These are phyloP conservation scores for Candida frijolesensis DNA, from an alignment of 1,139 yeast species.

Conservation along the genomic window DNA sequence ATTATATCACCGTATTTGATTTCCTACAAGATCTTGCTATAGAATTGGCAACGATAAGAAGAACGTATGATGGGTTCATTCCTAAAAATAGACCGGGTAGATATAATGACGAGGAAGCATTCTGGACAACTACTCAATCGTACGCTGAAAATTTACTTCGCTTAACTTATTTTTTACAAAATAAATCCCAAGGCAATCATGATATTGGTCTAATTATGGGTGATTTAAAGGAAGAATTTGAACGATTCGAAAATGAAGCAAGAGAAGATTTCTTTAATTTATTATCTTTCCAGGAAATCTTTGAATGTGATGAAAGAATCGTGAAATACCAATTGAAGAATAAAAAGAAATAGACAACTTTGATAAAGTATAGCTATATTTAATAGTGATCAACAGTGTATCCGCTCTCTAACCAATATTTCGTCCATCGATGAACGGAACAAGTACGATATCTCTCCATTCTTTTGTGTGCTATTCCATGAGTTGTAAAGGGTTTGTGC, in stretches of 20 bases:
- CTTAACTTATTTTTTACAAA: background rate
- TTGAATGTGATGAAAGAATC: slow-evolving; percentile 3
- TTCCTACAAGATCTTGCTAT: background rate
- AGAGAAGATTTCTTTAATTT: slow-evolving; percentile 6
- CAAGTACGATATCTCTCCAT: too few species aligned
- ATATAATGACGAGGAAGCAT: slow-evolving; percentile 6
- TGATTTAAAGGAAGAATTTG: slow-evolving; percentile 4
- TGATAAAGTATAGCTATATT: background rate
- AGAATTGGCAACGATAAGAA: background rate
- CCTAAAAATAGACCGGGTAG: slow-evolving; percentile 5
- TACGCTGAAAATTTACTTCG: slow-evolving; percentile 3
- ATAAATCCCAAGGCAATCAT: background rate
- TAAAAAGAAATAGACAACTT: background rate
- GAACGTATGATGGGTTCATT: slow-evolving; percentile 1
- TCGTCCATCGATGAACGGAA: too few species aligned
- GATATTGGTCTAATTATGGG: slow-evolving; percentile 8
- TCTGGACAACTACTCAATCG: background rate
- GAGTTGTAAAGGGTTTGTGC: background rate
- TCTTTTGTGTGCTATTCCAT: background rate
- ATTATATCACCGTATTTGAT: background rate
- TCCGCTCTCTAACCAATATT: too few species aligned
- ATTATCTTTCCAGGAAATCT: slow-evolving; percentile 1
- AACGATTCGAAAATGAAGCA: slow-evolving; percentile 5
- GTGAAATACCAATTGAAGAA: slow-evolving; percentile 1
- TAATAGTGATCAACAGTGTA: background rate